These are phyloP conservation scores for Pseudogymnoascus sp. DNA, from an alignment of 2,329 filamentous ascomycete species.

Conservation along the genomic window DNA sequence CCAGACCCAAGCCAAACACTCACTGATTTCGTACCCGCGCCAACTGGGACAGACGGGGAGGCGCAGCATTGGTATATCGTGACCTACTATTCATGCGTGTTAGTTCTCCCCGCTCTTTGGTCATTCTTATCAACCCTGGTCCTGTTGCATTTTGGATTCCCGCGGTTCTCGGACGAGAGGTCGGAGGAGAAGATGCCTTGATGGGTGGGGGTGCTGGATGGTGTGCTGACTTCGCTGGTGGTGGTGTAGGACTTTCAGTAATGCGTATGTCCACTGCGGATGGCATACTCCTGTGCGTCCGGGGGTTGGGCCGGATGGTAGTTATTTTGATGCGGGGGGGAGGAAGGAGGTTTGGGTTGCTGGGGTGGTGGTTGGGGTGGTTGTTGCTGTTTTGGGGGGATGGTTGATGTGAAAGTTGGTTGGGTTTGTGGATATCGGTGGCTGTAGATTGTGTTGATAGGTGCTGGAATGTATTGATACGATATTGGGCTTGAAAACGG, in stretches of 20 bases:
- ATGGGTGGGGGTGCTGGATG: background rate
- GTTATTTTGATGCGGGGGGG: background rate
- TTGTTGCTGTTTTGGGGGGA: background rate
- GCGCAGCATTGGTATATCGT: background rate
- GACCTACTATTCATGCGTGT: background rate
- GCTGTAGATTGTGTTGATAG: too few species aligned
- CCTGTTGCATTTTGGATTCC: background rate
- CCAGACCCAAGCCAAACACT: background rate
- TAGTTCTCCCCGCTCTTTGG: background rate
- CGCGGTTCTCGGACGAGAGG: background rate
- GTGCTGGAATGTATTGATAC: too few species aligned
- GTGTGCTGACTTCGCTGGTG: background rate
- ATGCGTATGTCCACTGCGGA: background rate
- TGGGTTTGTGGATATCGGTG: background rate
- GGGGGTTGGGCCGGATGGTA: background rate
- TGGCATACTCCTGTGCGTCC: background rate
- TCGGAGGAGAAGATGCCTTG: background rate
- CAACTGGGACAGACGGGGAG: background rate
- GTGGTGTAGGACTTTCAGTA: background rate
- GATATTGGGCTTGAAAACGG: too few species aligned
- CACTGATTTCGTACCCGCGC: background rate
- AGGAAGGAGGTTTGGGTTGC: background rate
- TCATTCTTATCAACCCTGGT: background rate
- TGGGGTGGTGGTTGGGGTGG: background rate
- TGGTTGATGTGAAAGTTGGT: background rate